Evolutionary conservation across 768 basidiomycete genomes (phyloP).

Genomic region (Tylopilus vinaceipallidus): DNA sequence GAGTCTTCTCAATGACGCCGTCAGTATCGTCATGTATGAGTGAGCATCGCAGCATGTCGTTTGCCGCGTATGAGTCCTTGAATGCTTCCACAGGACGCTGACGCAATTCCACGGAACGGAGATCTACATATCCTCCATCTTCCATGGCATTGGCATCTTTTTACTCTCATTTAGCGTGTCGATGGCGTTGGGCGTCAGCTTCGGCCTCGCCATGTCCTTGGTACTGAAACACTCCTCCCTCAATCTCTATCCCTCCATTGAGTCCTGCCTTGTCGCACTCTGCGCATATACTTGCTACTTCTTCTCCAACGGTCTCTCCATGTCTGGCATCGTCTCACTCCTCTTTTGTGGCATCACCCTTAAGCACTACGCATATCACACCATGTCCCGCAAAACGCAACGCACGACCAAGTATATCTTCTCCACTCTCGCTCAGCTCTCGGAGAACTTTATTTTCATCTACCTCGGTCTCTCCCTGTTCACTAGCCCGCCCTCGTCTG

Average conservation of each 20-base stretch:
- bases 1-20: constrained; percentile 95
- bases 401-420: constrained; percentile 95
- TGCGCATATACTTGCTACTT: constrained; percentile 98
- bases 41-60: constrained; percentile 45
- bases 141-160: constrained; percentile 98
- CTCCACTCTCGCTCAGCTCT: constrained; percentile 87
- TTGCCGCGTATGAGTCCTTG: neutral
- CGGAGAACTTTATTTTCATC: constrained; percentile 99
- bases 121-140: constrained; percentile 82
- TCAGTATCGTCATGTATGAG: constrained; percentile 99
- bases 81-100: constrained; percentile 62
- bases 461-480: constrained; percentile 98
- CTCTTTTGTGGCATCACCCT: constrained; percentile 98
- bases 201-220: constrained; percentile 88
- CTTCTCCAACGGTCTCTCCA: constrained; percentile 92
- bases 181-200: constrained; percentile 89
- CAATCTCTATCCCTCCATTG: constrained; percentile 85
- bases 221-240: constrained; percentile 94
- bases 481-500: constrained; percentile 76
- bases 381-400: constrained; percentile 95
- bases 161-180: constrained; percentile 92
- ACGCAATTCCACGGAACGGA: constrained; percentile 89
- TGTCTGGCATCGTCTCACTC: constrained; percentile 96
- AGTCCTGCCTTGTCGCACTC: constrained; percentile 93
- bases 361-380: constrained; percentile 99